Evolutionary conservation across 164 flowering plant genomes (phyloP).

Genomic region (Buxus sempervirens): DNA sequence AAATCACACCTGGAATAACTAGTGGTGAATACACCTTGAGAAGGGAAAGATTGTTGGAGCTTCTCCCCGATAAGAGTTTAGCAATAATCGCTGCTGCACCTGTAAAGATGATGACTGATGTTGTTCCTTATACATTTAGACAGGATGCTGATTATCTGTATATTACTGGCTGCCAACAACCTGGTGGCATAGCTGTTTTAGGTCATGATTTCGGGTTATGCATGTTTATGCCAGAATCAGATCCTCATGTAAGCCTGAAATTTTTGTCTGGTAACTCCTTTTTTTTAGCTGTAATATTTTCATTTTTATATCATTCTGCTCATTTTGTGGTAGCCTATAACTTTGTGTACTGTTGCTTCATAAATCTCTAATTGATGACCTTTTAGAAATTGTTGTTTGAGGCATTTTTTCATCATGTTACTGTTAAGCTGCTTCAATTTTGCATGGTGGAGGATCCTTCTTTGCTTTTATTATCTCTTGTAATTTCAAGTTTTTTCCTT

Average conservation of each 20-base stretch:
- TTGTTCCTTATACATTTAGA: constrained; percentile 83
- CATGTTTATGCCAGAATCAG: constrained; percentile 96
- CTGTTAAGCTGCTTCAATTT: background rate
- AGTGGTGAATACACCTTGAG: constrained; percentile 66
- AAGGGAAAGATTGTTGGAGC: constrained; percentile 65
- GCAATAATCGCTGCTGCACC: constrained; percentile 93
- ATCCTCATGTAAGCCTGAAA: constrained; percentile 60
- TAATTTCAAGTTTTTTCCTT: too few species aligned
- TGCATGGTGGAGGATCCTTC: too few species aligned
- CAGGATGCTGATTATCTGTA: constrained; percentile 89
- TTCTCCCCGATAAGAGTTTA: constrained; percentile 75
- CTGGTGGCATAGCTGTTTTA: constrained; percentile 90
- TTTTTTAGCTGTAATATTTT: background rate
- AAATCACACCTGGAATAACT: constrained; percentile 80
- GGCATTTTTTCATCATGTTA: background rate
- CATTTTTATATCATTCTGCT: background rate
- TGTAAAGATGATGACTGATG: constrained; percentile 97
- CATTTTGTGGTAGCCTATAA: background rate
- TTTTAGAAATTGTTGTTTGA: background rate
- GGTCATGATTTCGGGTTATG: constrained; percentile 84
- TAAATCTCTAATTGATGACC: background rate
- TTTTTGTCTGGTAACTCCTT: background rate
- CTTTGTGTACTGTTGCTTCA: background rate
- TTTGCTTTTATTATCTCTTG: too few species aligned
- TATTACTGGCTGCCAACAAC: constrained; percentile 94